Conservation (phyloP, 148 eudicot genomes). For the Oxyria digyna region DNA sequence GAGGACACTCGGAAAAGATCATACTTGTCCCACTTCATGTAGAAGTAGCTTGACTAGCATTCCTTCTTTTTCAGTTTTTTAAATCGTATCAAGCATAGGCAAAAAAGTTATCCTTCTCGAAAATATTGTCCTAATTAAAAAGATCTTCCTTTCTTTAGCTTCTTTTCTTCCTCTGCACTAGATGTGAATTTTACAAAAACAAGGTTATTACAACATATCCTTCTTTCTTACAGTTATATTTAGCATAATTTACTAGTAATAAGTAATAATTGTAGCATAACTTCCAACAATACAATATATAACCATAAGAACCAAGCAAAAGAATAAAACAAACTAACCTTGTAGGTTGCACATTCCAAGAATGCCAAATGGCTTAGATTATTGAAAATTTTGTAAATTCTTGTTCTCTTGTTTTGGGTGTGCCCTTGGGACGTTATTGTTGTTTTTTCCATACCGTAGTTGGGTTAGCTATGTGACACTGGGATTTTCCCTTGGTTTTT, state of each 20-base stretch:
- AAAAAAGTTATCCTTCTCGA: slow-evolving; percentile 5
- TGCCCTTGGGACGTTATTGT: no score
- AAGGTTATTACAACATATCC: neutral
- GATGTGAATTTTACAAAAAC: neutral
- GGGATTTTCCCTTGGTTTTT: no score
- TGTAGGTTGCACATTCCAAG: slow-evolving; percentile 76
- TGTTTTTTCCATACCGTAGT: no score
- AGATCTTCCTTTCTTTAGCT: neutral
- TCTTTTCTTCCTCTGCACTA: neutral
- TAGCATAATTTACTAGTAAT: neutral
- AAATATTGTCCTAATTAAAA: neutral
- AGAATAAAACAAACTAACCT: slow-evolving; percentile 35
- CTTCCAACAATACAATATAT: neutral
- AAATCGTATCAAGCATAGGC: neutral
- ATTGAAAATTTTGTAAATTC: no score
- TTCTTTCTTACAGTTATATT: neutral
- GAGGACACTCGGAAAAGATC: neutral
- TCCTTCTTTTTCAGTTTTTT: neutral
- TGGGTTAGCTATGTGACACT: no score
- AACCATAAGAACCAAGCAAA: neutral
- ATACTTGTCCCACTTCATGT: neutral
- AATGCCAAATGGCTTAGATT: no score
- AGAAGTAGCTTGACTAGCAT: neutral
- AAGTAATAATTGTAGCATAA: neutral
- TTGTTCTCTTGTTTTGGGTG: no score